These are phyloP conservation scores for Juncus effusus DNA, from an alignment of 176 grass and related monocot genomes.

Conservation along the genomic window DNA sequence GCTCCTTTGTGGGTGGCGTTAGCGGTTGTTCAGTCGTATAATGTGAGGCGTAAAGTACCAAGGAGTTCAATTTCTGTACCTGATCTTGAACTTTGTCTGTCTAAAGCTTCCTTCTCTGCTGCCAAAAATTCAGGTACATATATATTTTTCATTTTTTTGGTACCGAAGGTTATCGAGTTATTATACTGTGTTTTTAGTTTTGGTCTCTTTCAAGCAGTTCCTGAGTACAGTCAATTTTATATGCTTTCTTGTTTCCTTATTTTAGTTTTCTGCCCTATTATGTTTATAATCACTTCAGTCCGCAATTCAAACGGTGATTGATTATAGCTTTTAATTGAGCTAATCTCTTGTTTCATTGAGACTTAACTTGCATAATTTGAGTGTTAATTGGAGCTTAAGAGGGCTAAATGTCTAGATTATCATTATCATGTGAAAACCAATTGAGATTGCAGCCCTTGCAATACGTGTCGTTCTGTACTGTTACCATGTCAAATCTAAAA, in stretches of 20 bases:
- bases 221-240: not conserved
- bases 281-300: not conserved
- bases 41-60: conserved; percentile 81
- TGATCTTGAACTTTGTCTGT: conserved; percentile 79
- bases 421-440: too few species aligned
- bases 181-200: too few species aligned
- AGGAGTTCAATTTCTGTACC: conserved; percentile 65
- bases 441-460: too few species aligned
- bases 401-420: too few species aligned
- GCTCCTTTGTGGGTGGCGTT: conserved; percentile 65
- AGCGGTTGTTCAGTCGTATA: conserved; percentile 85
- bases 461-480: too few species aligned
- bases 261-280: not conserved
- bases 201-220: conserved; percentile 37
- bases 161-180: not conserved
- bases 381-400: too few species aligned
- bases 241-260: not conserved
- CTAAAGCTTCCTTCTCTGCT: conserved; percentile 71
- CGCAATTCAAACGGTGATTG: too few species aligned
- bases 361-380: too few species aligned
- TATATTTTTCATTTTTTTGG: not conserved
- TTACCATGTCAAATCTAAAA: too few species aligned
- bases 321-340: too few species aligned
- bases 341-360: too few species aligned
- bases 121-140: conserved; percentile 64